Conservation (phyloP, 2,329 filamentous ascomycete genomes). For the Lachnellula willkommii region DNA sequence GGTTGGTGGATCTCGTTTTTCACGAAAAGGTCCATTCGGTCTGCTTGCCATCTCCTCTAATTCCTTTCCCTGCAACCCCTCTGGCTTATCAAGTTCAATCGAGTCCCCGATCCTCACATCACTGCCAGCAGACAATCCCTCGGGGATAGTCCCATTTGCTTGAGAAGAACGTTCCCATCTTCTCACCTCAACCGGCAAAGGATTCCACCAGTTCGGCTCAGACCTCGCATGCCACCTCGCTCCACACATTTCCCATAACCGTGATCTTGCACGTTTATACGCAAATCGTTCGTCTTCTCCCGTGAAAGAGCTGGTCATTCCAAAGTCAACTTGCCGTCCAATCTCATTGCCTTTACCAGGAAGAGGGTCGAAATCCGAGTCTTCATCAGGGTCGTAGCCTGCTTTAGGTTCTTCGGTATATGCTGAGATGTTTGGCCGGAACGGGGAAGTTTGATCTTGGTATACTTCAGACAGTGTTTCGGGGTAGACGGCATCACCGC, state of each 20-base stretch:
- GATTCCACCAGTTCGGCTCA: conserved; percentile 61
- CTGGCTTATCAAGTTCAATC: conserved; percentile 40
- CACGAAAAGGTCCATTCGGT: conserved; percentile 31
- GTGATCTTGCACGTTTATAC: conserved; percentile 68
- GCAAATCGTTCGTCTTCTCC: conserved; percentile 80
- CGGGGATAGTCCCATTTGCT: not conserved
- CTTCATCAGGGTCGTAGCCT: conserved; percentile 51
- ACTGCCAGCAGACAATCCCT: conserved; percentile 7
- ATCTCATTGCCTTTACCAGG: conserved; percentile 35
- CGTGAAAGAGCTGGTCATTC: conserved; percentile 61
- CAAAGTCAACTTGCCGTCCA: conserved; percentile 52
- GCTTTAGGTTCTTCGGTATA: conserved; percentile 47
- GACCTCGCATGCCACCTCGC: conserved; percentile 62
- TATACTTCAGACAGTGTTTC: conserved; percentile 69
- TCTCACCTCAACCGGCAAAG: conserved; percentile 56
- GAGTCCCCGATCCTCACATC: conserved; percentile 39
- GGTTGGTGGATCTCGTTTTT: conserved; percentile 40
- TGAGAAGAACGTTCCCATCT: conserved; percentile 54
- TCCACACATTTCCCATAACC: conserved; percentile 80
- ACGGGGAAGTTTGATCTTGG: conserved; percentile 70
- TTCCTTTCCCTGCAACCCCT: conserved; percentile 33
- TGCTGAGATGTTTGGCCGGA: conserved; percentile 70
- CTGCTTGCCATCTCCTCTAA: conserved; percentile 22
- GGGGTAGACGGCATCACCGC: conserved; percentile 52
- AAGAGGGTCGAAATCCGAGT: conserved; percentile 46